A percentile compares a stretch with the other conserved stretches of the same genome.
Conservation (phyloP, 192 early-diverging fungal genomes). For the Coemansia erecta region DNA sequence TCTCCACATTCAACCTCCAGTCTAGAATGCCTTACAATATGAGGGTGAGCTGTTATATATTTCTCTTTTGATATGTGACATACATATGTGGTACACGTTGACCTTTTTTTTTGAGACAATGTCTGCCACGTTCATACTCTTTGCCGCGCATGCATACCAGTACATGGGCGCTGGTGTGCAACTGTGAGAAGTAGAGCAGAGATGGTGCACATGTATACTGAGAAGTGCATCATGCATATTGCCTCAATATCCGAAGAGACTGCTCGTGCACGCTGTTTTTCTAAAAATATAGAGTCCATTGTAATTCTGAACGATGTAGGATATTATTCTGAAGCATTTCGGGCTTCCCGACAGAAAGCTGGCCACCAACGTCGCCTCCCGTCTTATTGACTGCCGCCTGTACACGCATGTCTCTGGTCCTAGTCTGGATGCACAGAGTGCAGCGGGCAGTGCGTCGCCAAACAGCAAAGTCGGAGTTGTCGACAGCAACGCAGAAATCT, state of each 20-base stretch:
- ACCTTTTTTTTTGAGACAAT: no score
- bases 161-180: neutral
- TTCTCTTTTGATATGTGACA: neutral
- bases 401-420: conserved; percentile 51
- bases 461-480: conserved; percentile 14
- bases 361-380: conserved; percentile 41
- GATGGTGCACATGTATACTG: conserved; percentile 1
- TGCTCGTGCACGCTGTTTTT: neutral
- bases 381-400: conserved; percentile 49
- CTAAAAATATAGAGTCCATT: neutral
- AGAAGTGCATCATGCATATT: conserved; percentile 3
- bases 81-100: neutral
- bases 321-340: conserved; percentile 51
- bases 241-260: neutral
- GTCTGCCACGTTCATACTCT: no score
- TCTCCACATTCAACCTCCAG: no score
- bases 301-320: conserved; percentile 20
- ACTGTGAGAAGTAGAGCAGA: conserved; percentile 1
- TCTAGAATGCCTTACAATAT: no score
- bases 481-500: conserved; percentile 50
- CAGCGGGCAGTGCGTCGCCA: neutral
- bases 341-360: conserved; percentile 48
- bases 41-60: no score
- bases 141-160: neutral
- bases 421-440: conserved; percentile 6